phyloP scores from a whole-genome alignment of 2,329 filamentous ascomycete species.

The Sporothrix brunneoviolacea region DNA sequence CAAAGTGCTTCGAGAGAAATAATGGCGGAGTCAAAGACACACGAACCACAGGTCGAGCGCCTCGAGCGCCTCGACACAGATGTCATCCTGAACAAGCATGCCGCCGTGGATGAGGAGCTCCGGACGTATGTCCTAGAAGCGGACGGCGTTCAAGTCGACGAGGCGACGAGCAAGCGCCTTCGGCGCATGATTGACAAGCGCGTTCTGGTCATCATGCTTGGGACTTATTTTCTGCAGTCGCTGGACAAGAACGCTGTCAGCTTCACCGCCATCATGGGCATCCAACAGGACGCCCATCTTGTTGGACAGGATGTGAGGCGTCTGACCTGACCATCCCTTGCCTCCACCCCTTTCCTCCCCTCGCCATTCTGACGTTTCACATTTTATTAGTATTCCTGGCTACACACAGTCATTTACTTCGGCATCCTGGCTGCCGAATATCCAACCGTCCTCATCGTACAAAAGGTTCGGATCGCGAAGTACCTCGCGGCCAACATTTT shows the following conservation, averaged over 20 bases:
- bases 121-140: too few species aligned
- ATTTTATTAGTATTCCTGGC: conserved; percentile 1
- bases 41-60: too few species aligned
- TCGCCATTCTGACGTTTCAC: too few species aligned
- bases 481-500: conserved; percentile 40
- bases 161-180: too few species aligned
- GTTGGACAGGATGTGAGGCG: not conserved
- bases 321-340: not conserved
- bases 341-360: too few species aligned
- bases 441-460: not conserved
- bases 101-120: too few species aligned
- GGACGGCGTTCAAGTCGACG: too few species aligned
- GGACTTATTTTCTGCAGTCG: conserved; percentile 53
- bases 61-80: too few species aligned
- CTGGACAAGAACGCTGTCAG: conserved; percentile 37
- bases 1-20: too few species aligned
- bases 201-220: conserved; percentile 44
- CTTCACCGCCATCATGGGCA: too few species aligned
- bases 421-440: conserved; percentile 8
- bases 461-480: not conserved
- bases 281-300: not conserved
- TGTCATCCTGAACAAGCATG: too few species aligned
- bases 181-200: conserved; percentile 36
- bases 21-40: too few species aligned
- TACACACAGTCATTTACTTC: conserved; percentile 5